Evolutionary conservation across 305 asterid genomes (phyloP).

Genomic region (Caryopteris hybrid): DNA sequence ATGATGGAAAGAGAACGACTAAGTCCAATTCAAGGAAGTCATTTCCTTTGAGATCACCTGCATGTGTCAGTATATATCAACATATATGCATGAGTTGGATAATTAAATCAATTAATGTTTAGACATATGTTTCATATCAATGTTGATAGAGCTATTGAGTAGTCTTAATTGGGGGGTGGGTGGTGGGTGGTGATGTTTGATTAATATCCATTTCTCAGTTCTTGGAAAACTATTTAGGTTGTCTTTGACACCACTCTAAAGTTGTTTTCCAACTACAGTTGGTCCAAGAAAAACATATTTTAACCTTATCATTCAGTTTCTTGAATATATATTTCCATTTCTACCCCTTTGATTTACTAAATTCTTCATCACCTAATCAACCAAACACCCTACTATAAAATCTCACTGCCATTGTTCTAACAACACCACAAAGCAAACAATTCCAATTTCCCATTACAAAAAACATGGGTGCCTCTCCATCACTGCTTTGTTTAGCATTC

Average conservation of each 20-base stretch:
- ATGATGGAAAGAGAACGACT: too few relatives aligned
- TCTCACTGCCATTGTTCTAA: slow-evolving; percentile 15
- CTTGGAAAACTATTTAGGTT: neutral
- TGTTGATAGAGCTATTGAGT: too few relatives aligned
- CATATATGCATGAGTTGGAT: too few relatives aligned
- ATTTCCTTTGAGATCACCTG: too few relatives aligned
- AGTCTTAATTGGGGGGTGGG: too few relatives aligned
- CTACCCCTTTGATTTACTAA: neutral
- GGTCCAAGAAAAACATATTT: neutral
- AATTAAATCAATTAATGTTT: too few relatives aligned
- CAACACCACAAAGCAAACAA: slow-evolving; percentile 21
- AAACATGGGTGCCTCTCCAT: slow-evolving; percentile 23
- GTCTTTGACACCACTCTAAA: slow-evolving; percentile 15
- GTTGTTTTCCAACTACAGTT: slow-evolving; percentile 9
- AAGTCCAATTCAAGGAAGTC: too few relatives aligned
- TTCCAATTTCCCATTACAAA: neutral
- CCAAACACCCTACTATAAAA: slow-evolving; percentile 22
- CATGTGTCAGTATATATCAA: too few relatives aligned
- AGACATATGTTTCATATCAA: too few relatives aligned
- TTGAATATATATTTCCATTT: too few relatives aligned
- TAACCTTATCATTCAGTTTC: too few relatives aligned
- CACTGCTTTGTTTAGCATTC: slow-evolving; percentile 3
- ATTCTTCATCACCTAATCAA: slow-evolving; percentile 9
- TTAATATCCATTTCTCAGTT: neutral
- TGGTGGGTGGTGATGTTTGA: too few relatives aligned